Evolutionary conservation across 2,329 filamentous ascomycete species (phyloP).

Genomic region (Hypomyces perniciosus): DNA sequence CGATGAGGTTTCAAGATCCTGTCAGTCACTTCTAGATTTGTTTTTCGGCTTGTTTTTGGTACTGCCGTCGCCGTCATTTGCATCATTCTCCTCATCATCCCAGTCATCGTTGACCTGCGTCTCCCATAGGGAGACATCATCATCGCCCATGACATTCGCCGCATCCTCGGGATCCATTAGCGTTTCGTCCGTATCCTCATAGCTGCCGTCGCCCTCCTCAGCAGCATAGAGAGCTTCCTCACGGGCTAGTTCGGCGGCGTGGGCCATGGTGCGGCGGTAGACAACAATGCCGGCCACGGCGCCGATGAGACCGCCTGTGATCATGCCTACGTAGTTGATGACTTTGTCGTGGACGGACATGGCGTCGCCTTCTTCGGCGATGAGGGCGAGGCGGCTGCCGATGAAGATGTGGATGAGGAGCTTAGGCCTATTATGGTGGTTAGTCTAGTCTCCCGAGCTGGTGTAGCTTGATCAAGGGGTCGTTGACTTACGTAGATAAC

Average conservation of each 20-base stretch:
- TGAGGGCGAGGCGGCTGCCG: constrained; percentile 70
- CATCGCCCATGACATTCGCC: constrained; percentile 51
- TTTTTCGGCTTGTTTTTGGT: neutral
- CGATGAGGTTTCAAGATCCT: neutral
- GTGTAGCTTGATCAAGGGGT: neutral
- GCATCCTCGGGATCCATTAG: constrained; percentile 43
- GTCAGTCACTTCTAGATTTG: neutral
- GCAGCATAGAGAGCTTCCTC: constrained; percentile 31
- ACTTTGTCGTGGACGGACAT: constrained; percentile 76
- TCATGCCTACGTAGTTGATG: constrained; percentile 78
- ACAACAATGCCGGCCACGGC: constrained; percentile 75
- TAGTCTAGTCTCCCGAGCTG: neutral
- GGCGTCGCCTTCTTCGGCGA: constrained; percentile 76
- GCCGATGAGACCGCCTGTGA: constrained; percentile 65
- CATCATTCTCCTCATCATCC: constrained; percentile 27
- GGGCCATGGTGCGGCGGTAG: constrained; percentile 64
- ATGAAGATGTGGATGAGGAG: constrained; percentile 90
- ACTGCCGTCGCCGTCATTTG: neutral
- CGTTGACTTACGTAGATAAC: constrained; percentile 50
- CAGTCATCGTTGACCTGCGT: constrained; percentile 29
- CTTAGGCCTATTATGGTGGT: constrained; percentile 57
- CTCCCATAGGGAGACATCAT: constrained; percentile 55
- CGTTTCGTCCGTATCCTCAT: constrained; percentile 41
- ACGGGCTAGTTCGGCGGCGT: constrained; percentile 51
- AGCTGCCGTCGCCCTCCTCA: constrained; percentile 31